Percentiles rank a stretch among this genome's conserved stretches.
phyloP scores from a whole-genome alignment of 495 filamentous ascomycete genomes.

The Penicillium waksmanii region DNA sequence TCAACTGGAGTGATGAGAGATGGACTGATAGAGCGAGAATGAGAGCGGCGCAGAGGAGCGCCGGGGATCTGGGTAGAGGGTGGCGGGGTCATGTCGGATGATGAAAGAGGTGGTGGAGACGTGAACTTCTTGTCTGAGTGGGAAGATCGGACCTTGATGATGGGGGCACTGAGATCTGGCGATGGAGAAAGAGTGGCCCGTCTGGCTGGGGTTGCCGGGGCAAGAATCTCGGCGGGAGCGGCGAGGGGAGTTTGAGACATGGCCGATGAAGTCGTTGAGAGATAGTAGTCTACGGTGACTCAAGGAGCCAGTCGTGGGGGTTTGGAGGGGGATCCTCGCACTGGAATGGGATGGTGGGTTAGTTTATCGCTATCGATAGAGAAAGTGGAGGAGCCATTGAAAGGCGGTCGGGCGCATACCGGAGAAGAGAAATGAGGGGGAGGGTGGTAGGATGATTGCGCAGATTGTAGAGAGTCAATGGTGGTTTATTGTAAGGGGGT shows the following conservation, averaged over 20 bases:
- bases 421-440: constrained; percentile 25
- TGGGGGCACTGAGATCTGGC: constrained; percentile 39
- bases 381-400: constrained; percentile 10
- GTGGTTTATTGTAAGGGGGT: not conserved
- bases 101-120: constrained; percentile 45
- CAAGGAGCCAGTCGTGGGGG: constrained; percentile 25
- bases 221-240: constrained; percentile 44
- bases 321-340: constrained; percentile 21
- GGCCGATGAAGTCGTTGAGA: constrained; percentile 18
- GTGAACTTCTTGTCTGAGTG: constrained; percentile 40
- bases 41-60: constrained; percentile 44
- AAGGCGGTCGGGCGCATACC: constrained; percentile 38
- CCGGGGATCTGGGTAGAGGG: constrained; percentile 69
- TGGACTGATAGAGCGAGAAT: constrained; percentile 43
- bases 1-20: constrained; percentile 61
- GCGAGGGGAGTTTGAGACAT: constrained; percentile 51
- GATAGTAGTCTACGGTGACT: constrained; percentile 16
- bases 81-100: constrained; percentile 69
- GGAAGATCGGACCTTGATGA: constrained; percentile 33
- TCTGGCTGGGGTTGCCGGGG: constrained; percentile 40
- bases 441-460: constrained; percentile 1
- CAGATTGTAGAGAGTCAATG: too few species aligned
- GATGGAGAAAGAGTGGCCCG: constrained; percentile 47
- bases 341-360: constrained; percentile 19
- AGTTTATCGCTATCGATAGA: constrained; percentile 22